phyloP scores from a whole-genome alignment of 306 rosid genomes.

The Notholithocarpus densiflorus region DNA sequence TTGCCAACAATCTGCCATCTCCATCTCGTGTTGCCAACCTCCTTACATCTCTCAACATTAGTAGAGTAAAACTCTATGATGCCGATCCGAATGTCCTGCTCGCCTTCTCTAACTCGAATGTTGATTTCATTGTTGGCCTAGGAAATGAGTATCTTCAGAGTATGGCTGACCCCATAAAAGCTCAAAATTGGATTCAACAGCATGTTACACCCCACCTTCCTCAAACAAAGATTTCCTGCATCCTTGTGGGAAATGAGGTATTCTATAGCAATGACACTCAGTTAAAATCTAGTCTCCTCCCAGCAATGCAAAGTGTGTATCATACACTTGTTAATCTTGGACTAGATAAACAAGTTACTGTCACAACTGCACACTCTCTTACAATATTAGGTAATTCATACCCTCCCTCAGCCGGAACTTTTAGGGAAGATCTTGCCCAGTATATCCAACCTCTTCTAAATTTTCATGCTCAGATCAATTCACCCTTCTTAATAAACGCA shows the following conservation, averaged over 20 bases:
- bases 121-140: constrained; percentile 67
- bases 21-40: constrained; percentile 55
- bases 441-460: constrained; percentile 56
- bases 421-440: constrained; percentile 44
- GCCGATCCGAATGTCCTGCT: constrained; percentile 79
- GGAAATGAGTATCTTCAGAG: constrained; percentile 57
- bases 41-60: constrained; percentile 57
- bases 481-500: constrained; percentile 73
- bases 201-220: constrained; percentile 54
- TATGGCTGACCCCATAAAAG: constrained; percentile 55
- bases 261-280: constrained; percentile 43
- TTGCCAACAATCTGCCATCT: constrained; percentile 75
- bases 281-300: constrained; percentile 43
- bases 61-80: constrained; percentile 77
- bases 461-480: constrained; percentile 51
- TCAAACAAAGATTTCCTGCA: constrained; percentile 59
- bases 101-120: constrained; percentile 61
- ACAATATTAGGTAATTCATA: constrained; percentile 43
- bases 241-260: constrained; percentile 74
- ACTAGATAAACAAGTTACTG: constrained; percentile 44
- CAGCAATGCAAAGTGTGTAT: constrained; percentile 70
- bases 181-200: constrained; percentile 66
- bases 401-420: constrained; percentile 74
- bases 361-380: constrained; percentile 73
- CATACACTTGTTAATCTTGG: constrained; percentile 56